Base-by-base conservation (phyloP, 331 rosid species). In the Cydonia oblonga region DNA sequence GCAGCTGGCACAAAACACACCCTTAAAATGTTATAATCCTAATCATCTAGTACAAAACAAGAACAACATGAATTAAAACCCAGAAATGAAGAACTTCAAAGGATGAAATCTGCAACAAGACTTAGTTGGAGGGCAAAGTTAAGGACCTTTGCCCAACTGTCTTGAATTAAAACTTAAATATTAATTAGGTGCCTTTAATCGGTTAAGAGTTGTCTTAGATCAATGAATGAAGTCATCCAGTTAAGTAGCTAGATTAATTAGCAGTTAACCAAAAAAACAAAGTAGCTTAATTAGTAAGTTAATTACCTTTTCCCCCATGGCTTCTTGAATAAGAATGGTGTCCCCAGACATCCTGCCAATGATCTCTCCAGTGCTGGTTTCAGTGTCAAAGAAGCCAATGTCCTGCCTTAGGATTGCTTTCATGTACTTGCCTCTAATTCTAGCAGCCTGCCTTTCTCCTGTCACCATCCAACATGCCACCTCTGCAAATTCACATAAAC, bases 331-430 rank as follows among this genome's bases (percentile, higher is more conserved):
- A 80, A 95, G 93, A 81, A 91, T 85, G 72, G 97, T 95, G 74
- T 91, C 99, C 5, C 99, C 97, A 13, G 97, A 91, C 99, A 91
- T 95, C 73, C 97, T 88, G 2, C 97, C 93, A 66, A 91, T 84
- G 28, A 91, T 88, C 66, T 95, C 97, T 28, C 99, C 97, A 0
- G 96, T 89, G 32, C 83, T 80, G 2, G 96, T 88, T 82, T 95
- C 93, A n/a, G 96, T 89, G 80, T 95, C 99, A 33, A 95, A 91
- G 83, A 80, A 95, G 40, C 87, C 87, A 80, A 95, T 84, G 65
- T 95, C 99, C 23, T 95, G 99, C 66, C 96, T 81, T 2, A 91
- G 58, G 67, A 91, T 95, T 12, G 96, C 86, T 78, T 88, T 85
- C 84, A 95, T 84, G 86, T 95, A 95, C 84, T 89, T 77, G 40